phyloP scores from a whole-genome alignment of 1,139 yeast species.

The Hemisphaericaspora xylanilytica region DNA sequence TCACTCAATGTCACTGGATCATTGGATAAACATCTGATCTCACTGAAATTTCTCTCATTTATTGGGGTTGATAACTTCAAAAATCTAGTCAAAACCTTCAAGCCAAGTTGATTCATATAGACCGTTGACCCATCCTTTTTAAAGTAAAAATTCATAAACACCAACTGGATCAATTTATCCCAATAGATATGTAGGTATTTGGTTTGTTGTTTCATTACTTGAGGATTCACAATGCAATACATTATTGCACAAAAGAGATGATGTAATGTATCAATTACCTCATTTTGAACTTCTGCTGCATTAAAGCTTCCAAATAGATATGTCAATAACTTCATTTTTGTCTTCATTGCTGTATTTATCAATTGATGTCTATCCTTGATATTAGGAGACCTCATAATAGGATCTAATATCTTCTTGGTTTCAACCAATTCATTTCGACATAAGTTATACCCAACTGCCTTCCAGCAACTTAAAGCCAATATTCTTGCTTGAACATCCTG shows the following conservation, averaged over 20 bases:
- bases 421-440: constrained; percentile 34
- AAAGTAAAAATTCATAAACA: constrained; percentile 34
- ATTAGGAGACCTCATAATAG: constrained; percentile 12
- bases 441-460: constrained; percentile 33
- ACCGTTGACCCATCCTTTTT: constrained; percentile 22
- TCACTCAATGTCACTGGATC: constrained; percentile 32
- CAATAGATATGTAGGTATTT: constrained; percentile 35
- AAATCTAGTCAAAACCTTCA: constrained; percentile 22
- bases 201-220: constrained; percentile 17
- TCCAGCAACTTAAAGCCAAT: constrained; percentile 37
- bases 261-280: constrained; percentile 31
- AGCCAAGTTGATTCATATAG: constrained; percentile 28
- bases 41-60: constrained; percentile 24
- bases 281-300: constrained; percentile 21
- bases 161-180: constrained; percentile 38
- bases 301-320: constrained; percentile 28
- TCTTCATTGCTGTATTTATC: constrained; percentile 21
- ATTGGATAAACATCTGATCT: constrained; percentile 32
- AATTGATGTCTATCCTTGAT: constrained; percentile 16
- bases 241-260: constrained; percentile 30
- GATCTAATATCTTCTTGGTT: constrained; percentile 21
- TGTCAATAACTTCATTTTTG: constrained; percentile 29
- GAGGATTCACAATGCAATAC: constrained; percentile 31
- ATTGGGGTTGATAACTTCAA: constrained; percentile 21
- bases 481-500: constrained; percentile 25